A percentile compares a stretch with the other conserved stretches of the same genome.
phyloP scores from a whole-genome alignment of 768 basidiomycete genomes.

The Tubosaeta brunneosetosa region DNA sequence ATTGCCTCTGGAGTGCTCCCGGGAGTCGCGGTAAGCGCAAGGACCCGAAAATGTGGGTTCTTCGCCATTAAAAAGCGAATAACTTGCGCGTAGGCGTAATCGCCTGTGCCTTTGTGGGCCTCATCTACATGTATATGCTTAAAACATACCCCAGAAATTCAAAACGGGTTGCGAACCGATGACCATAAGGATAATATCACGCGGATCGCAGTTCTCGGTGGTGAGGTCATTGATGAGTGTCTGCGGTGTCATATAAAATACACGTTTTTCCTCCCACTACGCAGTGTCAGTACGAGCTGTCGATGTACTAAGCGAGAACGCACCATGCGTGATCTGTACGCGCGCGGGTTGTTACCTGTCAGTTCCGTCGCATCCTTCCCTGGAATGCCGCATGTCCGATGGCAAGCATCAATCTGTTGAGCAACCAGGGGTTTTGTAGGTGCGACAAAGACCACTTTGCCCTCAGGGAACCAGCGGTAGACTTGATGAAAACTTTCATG shows the following conservation, averaged over 20 bases:
- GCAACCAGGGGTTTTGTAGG: constrained; percentile 95
- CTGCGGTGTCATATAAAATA: constrained; percentile 96
- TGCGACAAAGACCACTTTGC: constrained; percentile 91
- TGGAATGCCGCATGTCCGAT: constrained; percentile 89
- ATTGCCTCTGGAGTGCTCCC: constrained; percentile 83
- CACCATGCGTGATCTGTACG: constrained; percentile 57
- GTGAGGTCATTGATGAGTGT: constrained; percentile 85
- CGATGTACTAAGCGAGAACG: constrained; percentile 19
- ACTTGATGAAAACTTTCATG: constrained; percentile 39
- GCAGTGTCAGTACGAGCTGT: neutral
- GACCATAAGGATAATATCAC: constrained; percentile 81
- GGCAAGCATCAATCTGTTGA: constrained; percentile 93
- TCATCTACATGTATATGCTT: constrained; percentile 57
- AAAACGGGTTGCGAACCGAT: constrained; percentile 51
- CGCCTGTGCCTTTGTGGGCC: constrained; percentile 90
- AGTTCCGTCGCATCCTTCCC: constrained; percentile 80
- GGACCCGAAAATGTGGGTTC: constrained; percentile 87
- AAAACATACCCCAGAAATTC: neutral
- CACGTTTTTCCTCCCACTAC: constrained; percentile 77
- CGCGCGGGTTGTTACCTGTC: constrained; percentile 65
- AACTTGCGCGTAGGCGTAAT: constrained; percentile 88
- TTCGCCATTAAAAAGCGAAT: constrained; percentile 89
- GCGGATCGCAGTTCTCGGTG: constrained; percentile 66
- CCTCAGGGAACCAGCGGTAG: constrained; percentile 90
- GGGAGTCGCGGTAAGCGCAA: constrained; percentile 95